A percentile compares a stretch with the other conserved stretches of the same genome.
These are phyloP conservation scores for Phialophora tarda DNA, from an alignment of 2,329 filamentous ascomycete genomes.

Conservation along the genomic window DNA sequence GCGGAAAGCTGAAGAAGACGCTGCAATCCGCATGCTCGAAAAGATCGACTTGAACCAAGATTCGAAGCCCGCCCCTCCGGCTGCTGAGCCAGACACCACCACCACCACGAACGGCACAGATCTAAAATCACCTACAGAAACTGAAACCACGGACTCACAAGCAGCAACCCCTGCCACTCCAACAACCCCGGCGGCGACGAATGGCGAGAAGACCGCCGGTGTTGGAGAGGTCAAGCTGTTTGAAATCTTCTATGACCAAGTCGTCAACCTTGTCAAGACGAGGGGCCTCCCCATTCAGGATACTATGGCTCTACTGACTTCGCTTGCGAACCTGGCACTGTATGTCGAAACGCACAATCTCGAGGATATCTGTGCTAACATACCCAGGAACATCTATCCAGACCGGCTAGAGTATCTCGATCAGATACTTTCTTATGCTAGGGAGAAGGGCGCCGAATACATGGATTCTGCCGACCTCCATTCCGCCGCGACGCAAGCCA, in stretches of 20 bases:
- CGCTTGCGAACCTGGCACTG: constrained; percentile 87
- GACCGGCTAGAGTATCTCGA: constrained; percentile 83
- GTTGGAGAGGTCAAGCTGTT: constrained; percentile 81
- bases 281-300: constrained; percentile 93
- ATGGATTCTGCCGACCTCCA: constrained; percentile 95
- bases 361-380: not conserved
- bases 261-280: constrained; percentile 88
- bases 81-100: constrained; percentile 37
- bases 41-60: constrained; percentile 68
- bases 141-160: constrained; percentile 46
- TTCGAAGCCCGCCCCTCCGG: constrained; percentile 40
- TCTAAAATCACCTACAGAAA: constrained; percentile 30
- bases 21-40: constrained; percentile 76
- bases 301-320: constrained; percentile 91
- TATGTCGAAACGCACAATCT: constrained; percentile 44
- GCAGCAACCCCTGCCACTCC: constrained; percentile 37
- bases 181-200: constrained; percentile 36
- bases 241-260: constrained; percentile 96
- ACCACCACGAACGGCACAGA: constrained; percentile 45
- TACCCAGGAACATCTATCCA: constrained; percentile 82
- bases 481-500: constrained; percentile 83
- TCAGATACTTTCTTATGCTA: constrained; percentile 87
- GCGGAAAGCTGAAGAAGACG: constrained; percentile 81
- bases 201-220: constrained; percentile 45
- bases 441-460: constrained; percentile 83